Base-by-base conservation (phyloP, 2,329 filamentous ascomycete species). In the Microdochium trichocladiopsis region DNA sequence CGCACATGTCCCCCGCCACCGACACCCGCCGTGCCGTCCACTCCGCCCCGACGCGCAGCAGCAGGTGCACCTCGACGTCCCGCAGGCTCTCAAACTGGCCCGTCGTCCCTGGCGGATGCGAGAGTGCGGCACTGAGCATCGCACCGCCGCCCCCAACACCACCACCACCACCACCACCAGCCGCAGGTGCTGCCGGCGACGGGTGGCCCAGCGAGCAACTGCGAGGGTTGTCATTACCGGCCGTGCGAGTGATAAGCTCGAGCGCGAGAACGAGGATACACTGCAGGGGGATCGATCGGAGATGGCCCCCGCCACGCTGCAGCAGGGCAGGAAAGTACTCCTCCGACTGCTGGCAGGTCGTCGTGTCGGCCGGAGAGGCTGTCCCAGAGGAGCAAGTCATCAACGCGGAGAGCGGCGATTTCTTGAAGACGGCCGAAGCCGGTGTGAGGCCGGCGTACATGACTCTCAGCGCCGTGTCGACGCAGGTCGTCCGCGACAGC, bases 1-100 rank as follows among this genome's bases (percentile, higher is more conserved):
- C 63, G 51, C 82, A 83, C 0, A 77, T 80, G 61, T 82, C 77
- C 1, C 77, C 79, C 11, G 41, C 41, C 21, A 21, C 41, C 9
- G 41, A 21, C n/a, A 45, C 21, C 16, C 41, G 41, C 18, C 41
- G 12, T 3, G 41, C 41, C 16, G 41, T 45, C 41, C 41, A 45
- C 41, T 45, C 41, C 0, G 67, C 68, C 48, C 69, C 57, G 16
- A 82, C 65, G 10, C 63, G 66, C 6, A 58, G 55, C 47, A 75
- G 58, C 1, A 59, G 58, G 72, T 73, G 80, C 0, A 50, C 48
- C 41, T 66, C 70, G 0, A 69, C 64, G 12, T 79, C 72, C 0
- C 72, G 60, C 4, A 82, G 25, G 1, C 73, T 65, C 1, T 61
- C 60, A 0, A 77, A 51, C 62, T 2, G 71, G 66, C 1, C 70